These are phyloP conservation scores for Xylaria sp. DNA, from an alignment of 2,329 filamentous ascomycete species.

Conservation along the genomic window DNA sequence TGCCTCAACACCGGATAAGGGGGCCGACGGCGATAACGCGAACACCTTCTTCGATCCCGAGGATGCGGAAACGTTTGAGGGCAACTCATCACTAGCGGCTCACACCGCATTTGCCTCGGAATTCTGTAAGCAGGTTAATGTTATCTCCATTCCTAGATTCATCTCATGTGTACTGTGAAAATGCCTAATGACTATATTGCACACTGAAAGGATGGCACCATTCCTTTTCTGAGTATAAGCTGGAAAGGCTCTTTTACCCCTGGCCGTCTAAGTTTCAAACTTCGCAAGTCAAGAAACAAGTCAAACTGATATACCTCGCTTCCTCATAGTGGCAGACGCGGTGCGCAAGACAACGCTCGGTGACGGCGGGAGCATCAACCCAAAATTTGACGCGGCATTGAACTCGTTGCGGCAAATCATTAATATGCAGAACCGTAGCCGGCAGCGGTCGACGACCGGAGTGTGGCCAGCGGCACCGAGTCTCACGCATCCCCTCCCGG, in stretches of 20 bases:
- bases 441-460: conserved; percentile 30
- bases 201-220: too few relatives aligned
- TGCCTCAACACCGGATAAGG: conserved; percentile 42
- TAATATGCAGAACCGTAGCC: conserved; percentile 56
- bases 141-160: not conserved
- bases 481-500: conserved; percentile 19
- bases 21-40: conserved; percentile 51
- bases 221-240: not conserved
- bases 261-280: not conserved
- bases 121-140: conserved; percentile 44
- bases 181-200: not conserved
- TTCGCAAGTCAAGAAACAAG: not conserved
- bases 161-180: not conserved
- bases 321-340: conserved; percentile 32
- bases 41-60: conserved; percentile 62
- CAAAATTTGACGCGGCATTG: conserved; percentile 64
- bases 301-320: not conserved
- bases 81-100: conserved; percentile 57
- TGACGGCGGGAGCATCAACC: conserved; percentile 49
- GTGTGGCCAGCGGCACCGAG: conserved; percentile 29
- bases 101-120: conserved; percentile 60
- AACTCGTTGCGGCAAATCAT: conserved; percentile 64
- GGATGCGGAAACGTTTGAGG: conserved; percentile 58
- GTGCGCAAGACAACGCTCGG: conserved; percentile 56
- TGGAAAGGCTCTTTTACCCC: not conserved